Evolutionary conservation across 352 stramenopile genomes (phyloP).

Genomic region (Plasmopara halstedii): DNA sequence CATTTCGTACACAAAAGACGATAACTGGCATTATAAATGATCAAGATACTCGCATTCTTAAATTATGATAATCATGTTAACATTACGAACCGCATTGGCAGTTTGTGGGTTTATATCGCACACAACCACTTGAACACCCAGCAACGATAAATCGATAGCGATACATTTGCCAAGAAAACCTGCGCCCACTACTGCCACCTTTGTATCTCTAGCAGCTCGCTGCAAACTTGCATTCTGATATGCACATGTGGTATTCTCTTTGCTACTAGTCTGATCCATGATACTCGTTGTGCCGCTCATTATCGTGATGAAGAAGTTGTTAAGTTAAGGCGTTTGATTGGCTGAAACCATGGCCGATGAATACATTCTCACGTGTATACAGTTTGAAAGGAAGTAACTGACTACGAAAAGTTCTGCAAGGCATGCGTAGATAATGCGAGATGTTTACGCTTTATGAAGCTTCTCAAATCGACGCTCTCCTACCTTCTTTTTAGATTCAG

Average conservation of each 20-base stretch:
- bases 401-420: too few relatives aligned
- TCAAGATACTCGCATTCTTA: background rate
- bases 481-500: too few relatives aligned
- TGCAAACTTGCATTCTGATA: conserved; percentile 18
- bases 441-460: too few relatives aligned
- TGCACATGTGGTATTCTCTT: conserved; percentile 10
- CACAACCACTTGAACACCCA: conserved; percentile 48
- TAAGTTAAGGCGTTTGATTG: background rate
- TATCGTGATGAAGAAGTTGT: background rate
- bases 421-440: too few relatives aligned
- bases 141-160: conserved; percentile 57
- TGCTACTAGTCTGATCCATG: background rate
- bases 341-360: too few relatives aligned
- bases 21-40: conserved; percentile 24
- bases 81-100: conserved; percentile 20
- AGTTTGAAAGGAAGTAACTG: too few relatives aligned
- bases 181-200: conserved; percentile 51
- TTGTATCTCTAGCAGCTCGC: conserved; percentile 7
- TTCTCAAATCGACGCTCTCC: too few relatives aligned
- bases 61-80: too few relatives aligned
- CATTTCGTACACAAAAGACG: conserved; percentile 51
- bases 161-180: conserved; percentile 64
- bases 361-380: too few relatives aligned
- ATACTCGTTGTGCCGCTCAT: conserved; percentile 12
- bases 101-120: conserved; percentile 48